Evolutionary conservation across 73 alveolate genomes (phyloP).

Genomic region (Paraurostyla sp.): DNA sequence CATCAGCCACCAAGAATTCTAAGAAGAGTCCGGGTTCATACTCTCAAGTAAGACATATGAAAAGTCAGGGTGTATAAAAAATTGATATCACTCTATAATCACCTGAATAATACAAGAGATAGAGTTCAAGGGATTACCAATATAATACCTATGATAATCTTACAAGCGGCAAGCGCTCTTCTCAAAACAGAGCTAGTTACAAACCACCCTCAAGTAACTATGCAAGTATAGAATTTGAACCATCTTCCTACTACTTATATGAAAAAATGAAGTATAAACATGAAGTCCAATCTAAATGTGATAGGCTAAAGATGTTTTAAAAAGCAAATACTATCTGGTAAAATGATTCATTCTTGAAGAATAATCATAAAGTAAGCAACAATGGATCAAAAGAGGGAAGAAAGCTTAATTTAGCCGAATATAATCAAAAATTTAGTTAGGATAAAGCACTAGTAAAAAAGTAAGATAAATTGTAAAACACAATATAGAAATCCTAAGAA

Average conservation of each 20-base stretch:
- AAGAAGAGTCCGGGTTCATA: no score
- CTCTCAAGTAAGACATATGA: no score
- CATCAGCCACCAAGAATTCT: no score
- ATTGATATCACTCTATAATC: no score
- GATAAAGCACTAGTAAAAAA: neutral
- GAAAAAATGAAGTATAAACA: neutral
- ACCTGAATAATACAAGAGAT: no score
- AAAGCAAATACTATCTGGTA: neutral
- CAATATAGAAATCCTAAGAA: conserved; percentile 16
- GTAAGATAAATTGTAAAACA: neutral
- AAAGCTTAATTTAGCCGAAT: conserved; percentile 9
- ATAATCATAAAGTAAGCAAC: neutral
- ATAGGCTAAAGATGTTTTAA: neutral
- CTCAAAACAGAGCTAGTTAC: neutral
- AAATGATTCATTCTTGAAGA: neutral
- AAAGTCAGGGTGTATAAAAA: no score
- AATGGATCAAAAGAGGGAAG: conserved; percentile 24
- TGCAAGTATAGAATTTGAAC: conserved; percentile 5
- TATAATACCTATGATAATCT: no score
- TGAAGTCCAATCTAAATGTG: neutral
- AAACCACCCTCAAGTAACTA: neutral
- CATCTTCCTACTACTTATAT: neutral
- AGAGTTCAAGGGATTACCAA: no score
- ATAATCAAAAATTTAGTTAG: neutral
- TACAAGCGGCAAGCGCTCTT: no score